A percentile compares a stretch with the other conserved stretches of the same genome.
These are phyloP conservation scores for Cylindrotheca fusiformis DNA, from an alignment of 108 stramenopile species.

Conservation along the genomic window DNA sequence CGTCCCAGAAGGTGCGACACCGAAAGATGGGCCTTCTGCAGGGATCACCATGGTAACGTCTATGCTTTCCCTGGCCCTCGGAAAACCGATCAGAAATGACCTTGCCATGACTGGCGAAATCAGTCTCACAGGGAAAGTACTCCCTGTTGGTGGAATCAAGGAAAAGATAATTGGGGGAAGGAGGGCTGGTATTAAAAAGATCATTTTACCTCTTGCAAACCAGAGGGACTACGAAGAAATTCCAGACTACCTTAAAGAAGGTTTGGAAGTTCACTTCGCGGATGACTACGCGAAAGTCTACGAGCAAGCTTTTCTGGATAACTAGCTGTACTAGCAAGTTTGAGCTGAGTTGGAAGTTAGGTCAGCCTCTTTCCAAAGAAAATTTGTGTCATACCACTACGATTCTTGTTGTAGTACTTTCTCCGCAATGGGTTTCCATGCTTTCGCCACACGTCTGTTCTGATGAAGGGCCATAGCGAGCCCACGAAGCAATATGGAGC, in stretches of 20 bases:
- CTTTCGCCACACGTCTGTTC: conserved; percentile 58
- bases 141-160: conserved; percentile 98
- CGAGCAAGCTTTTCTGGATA: conserved; percentile 86
- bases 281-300: conserved; percentile 88
- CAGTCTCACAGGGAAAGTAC: conserved; percentile 92
- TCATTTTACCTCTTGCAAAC: conserved; percentile 90
- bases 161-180: conserved; percentile 98
- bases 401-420: conserved; percentile 56
- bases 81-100: conserved; percentile 83
- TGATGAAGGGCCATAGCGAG: conserved; percentile 77
- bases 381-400: too few species aligned
- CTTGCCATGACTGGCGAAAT: conserved; percentile 98
- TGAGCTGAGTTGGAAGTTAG: neutral
- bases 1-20: conserved; percentile 99
- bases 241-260: conserved; percentile 94
- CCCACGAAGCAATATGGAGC: conserved; percentile 69
- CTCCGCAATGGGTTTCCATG: conserved; percentile 76
- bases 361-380: conserved; percentile 1
- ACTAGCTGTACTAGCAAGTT: neutral
- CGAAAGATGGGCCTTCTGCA: conserved; percentile 98
- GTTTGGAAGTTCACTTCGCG: conserved; percentile 92
- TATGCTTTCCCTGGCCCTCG: conserved; percentile 89
- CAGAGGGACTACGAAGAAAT: conserved; percentile 95
- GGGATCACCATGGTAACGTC: conserved; percentile 97
- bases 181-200: conserved; percentile 86